Percentiles rank a stretch among this genome's conserved stretches.
These are phyloP conservation scores for Volvox africanus DNA, from an alignment of 139 green algal genomes.

Conservation along the genomic window DNA sequence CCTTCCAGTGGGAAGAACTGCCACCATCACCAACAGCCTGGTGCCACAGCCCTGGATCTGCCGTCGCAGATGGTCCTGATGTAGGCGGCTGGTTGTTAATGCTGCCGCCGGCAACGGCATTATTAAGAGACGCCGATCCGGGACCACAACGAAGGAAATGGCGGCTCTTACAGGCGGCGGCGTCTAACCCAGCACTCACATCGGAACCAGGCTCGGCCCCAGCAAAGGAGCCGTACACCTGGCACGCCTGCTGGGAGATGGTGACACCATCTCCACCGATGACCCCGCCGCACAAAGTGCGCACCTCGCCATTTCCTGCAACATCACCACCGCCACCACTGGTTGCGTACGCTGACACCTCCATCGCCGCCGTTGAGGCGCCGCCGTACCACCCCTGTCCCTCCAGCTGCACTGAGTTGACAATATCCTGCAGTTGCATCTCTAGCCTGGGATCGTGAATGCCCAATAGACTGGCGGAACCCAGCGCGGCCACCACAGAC, in stretches of 20 bases:
- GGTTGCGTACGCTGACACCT: not conserved
- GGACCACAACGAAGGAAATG: not conserved
- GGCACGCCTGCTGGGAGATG: not conserved
- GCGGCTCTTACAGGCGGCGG: not conserved
- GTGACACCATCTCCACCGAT: not conserved
- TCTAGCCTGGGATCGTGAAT: conserved; percentile 17
- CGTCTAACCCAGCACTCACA: not conserved
- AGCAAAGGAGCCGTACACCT: too few relatives aligned
- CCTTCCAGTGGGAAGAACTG: not conserved
- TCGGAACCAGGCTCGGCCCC: too few relatives aligned
- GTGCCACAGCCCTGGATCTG: not conserved
- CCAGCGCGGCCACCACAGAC: not conserved
- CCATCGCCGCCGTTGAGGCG: not conserved
- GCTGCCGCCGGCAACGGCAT: too few relatives aligned
- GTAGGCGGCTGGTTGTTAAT: not conserved
- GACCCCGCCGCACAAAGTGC: not conserved
- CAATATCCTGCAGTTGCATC: conserved; percentile 39
- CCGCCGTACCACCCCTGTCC: conserved; percentile 2
- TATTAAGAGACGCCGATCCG: too few relatives aligned
- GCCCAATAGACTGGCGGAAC: not conserved
- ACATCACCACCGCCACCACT: not conserved
- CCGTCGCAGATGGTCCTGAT: not conserved
- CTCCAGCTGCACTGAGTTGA: not conserved
- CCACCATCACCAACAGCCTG: not conserved
- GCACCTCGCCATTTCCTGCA: not conserved